phyloP scores from a whole-genome alignment of 108 stramenopile species.

The Cylindrotheca closterium region DNA sequence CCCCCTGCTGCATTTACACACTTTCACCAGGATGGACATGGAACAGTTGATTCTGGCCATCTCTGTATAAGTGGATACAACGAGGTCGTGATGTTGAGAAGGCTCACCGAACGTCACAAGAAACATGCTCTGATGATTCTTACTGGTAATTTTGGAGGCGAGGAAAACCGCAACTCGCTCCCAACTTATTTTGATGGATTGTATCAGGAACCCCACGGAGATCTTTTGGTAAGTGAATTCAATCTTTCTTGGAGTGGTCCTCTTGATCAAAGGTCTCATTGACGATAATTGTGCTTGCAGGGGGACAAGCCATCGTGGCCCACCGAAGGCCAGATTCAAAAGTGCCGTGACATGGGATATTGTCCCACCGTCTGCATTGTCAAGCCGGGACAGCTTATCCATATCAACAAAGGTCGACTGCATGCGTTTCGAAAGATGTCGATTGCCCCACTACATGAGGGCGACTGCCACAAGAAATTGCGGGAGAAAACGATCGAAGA shows the following conservation, averaged over 20 bases:
- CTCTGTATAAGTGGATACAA: slow-evolving; percentile 73
- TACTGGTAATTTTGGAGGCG: slow-evolving; percentile 18
- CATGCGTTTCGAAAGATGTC: slow-evolving; percentile 89
- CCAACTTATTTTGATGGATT: slow-evolving; percentile 44
- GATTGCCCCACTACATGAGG: slow-evolving; percentile 32
- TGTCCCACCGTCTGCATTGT: slow-evolving; percentile 85
- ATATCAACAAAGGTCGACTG: slow-evolving; percentile 89
- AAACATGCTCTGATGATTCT: slow-evolving; percentile 43
- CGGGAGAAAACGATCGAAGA: slow-evolving; percentile 32
- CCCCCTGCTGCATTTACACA: slow-evolving; percentile 71
- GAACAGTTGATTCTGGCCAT: slow-evolving; percentile 89
- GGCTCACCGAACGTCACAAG: slow-evolving; percentile 78
- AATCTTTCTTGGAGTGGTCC: background rate
- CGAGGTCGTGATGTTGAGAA: slow-evolving; percentile 81
- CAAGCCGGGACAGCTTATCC: slow-evolving; percentile 82
- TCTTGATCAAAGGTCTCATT: background rate
- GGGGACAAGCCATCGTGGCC: slow-evolving; percentile 62
- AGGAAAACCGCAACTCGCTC: background rate
- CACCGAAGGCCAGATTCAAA: slow-evolving; percentile 46
- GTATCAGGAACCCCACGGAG: slow-evolving; percentile 69
- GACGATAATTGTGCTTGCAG: slow-evolving; percentile 9
- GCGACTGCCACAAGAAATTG: slow-evolving; percentile 63
- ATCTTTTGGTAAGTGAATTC: slow-evolving; percentile 43
- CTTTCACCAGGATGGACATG: slow-evolving; percentile 85
- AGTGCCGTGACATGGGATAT: slow-evolving; percentile 72